Percentiles rank a stretch among this genome's conserved stretches.
Evolutionary conservation across 352 stramenopile genomes (phyloP).

Genomic region (Pythium rhizo-oryzae): DNA sequence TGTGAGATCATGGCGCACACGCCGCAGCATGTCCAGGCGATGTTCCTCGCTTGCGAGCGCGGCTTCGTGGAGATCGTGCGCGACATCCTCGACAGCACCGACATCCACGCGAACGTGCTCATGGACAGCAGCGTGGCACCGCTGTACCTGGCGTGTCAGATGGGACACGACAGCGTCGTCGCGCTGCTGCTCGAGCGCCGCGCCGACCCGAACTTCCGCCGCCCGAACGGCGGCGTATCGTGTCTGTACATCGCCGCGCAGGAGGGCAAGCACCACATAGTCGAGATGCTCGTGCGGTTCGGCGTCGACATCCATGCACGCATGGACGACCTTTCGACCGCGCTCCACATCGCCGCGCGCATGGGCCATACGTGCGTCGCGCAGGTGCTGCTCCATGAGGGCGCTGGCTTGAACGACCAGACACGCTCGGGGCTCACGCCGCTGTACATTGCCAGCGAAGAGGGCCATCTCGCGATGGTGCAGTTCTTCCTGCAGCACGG

Average conservation of each 20-base stretch:
- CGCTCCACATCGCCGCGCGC: constrained; percentile 80
- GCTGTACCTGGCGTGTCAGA: constrained; percentile 85
- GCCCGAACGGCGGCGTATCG: constrained; percentile 62
- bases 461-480: constrained; percentile 72
- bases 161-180: constrained; percentile 72
- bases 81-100: constrained; percentile 59
- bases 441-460: constrained; percentile 85
- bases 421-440: constrained; percentile 79
- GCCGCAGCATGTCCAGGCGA: constrained; percentile 54
- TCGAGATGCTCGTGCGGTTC: constrained; percentile 51
- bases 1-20: constrained; percentile 12
- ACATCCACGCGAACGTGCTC: constrained; percentile 69
- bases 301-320: constrained; percentile 59
- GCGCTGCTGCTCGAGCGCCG: constrained; percentile 56
- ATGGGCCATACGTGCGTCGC: constrained; percentile 74
- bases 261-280: constrained; percentile 69
- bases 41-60: constrained; percentile 83
- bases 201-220: constrained; percentile 67
- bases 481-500: constrained; percentile 50
- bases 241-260: constrained; percentile 87
- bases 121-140: constrained; percentile 83
- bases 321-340: constrained; percentile 79
- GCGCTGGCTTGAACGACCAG: constrained; percentile 64
- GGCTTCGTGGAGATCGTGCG: constrained; percentile 65
- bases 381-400: constrained; percentile 49